phyloP scores from a whole-genome alignment of 75 land plant genomes.

The Picea glauca region DNA sequence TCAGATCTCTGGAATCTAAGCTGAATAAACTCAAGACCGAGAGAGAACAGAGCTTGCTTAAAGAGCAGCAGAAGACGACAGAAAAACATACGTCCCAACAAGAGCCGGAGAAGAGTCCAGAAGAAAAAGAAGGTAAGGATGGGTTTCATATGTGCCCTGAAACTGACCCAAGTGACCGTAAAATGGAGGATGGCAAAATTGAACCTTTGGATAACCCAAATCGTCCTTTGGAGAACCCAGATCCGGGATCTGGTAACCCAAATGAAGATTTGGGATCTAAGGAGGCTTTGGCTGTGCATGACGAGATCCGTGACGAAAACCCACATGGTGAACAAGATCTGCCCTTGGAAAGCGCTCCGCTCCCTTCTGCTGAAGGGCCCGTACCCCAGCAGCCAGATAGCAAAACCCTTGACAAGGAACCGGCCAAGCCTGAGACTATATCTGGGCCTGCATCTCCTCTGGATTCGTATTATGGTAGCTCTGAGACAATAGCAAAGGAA shows the following conservation, averaged over 20 bases:
- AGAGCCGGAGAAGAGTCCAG: not conserved
- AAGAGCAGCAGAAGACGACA: constrained; percentile 6
- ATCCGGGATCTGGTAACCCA: not conserved
- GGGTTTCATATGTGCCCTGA: too few species aligned
- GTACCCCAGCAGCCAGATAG: constrained; percentile 3
- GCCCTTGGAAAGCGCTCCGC: too few species aligned
- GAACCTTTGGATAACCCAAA: constrained; percentile 5
- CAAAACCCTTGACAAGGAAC: not conserved
- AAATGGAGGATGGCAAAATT: not conserved
- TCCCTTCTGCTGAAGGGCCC: too few species aligned
- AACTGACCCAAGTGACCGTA: not conserved
- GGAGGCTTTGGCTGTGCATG: too few species aligned
- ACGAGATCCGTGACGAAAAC: too few species aligned
- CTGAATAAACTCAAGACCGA: constrained; percentile 58
- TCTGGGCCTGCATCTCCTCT: not conserved
- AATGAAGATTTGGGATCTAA: too few species aligned
- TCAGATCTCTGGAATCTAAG: constrained; percentile 55
- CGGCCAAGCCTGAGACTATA: not conserved
- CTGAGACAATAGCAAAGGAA: constrained; percentile 20
- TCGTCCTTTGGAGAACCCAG: constrained; percentile 11
- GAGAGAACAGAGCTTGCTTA: constrained; percentile 23
- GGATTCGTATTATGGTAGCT: constrained; percentile 18
- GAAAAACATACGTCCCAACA: constrained; percentile 16
- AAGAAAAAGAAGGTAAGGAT: not conserved
- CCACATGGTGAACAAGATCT: not conserved